Evolutionary conservation across 2,329 filamentous ascomycete species (phyloP).

Genomic region (Penicillium sp.): DNA sequence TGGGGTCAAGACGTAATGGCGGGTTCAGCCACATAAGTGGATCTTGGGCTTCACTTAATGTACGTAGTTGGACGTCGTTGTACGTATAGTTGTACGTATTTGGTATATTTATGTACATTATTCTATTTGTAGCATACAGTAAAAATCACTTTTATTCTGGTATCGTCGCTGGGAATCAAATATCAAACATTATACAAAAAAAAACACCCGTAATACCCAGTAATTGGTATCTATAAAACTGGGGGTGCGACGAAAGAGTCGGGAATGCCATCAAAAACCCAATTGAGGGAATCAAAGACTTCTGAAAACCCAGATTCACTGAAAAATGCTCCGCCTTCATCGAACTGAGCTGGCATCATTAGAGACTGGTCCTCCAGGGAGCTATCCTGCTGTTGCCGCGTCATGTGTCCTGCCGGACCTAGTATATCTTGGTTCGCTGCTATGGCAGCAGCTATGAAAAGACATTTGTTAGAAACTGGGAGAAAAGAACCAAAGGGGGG

Average conservation of each 20-base stretch:
- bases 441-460: conserved; percentile 20
- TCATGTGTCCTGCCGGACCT: conserved; percentile 25
- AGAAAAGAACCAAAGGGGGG: conserved; percentile 11
- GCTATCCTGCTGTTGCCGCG: conserved; percentile 32
- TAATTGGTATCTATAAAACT: conserved; percentile 26
- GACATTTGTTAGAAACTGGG: conserved; percentile 18
- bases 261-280: conserved; percentile 83
- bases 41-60: neutral
- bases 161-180: conserved; percentile 15
- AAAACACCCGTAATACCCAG: neutral
- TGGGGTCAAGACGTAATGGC: conserved; percentile 1
- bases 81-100: neutral
- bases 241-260: conserved; percentile 55
- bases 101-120: neutral
- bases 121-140: neutral
- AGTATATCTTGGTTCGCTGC: conserved; percentile 41
- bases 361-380: conserved; percentile 33
- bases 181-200: conserved; percentile 6
- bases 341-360: conserved; percentile 38
- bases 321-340: conserved; percentile 39
- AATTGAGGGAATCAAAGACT: conserved; percentile 86
- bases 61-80: neutral
- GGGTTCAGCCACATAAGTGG: conserved; percentile 7
- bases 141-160: conserved; percentile 14
- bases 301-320: conserved; percentile 58